These are phyloP conservation scores for Zhuliangozyma blackwelliae DNA, from an alignment of 1,139 yeast species.

Conservation along the genomic window DNA sequence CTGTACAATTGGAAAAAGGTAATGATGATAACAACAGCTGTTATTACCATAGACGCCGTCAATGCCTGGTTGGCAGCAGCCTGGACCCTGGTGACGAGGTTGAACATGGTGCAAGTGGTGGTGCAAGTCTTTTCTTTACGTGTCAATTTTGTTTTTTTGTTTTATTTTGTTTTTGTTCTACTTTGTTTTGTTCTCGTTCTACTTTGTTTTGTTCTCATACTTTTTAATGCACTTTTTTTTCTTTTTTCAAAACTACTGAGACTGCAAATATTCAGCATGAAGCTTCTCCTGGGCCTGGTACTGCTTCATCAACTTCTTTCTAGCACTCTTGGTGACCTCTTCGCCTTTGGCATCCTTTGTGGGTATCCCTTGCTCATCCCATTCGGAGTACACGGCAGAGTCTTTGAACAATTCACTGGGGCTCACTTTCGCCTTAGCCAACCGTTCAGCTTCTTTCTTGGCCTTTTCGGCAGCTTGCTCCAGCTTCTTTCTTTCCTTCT, in stretches of 20 bases:
- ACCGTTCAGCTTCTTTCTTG: slow-evolving; percentile 60
- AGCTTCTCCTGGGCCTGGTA: slow-evolving; percentile 79
- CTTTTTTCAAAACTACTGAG: background rate
- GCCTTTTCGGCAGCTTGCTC: slow-evolving; percentile 41
- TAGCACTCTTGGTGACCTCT: slow-evolving; percentile 82
- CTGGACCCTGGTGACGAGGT: slow-evolving; percentile 43
- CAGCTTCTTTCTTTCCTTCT: slow-evolving; percentile 38
- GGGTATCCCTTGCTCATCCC: slow-evolving; percentile 88
- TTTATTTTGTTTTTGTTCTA: no score
- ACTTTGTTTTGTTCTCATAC: background rate
- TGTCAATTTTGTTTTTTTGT: no score
- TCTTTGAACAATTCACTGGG: slow-evolving; percentile 74
- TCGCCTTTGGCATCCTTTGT: slow-evolving; percentile 72
- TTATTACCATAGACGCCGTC: slow-evolving; percentile 46
- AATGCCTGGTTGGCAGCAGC: slow-evolving; percentile 53
- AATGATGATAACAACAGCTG: slow-evolving; percentile 42
- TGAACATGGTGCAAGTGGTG: slow-evolving; percentile 27
- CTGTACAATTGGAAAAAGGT: slow-evolving; percentile 48
- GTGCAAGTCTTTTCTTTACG: background rate
- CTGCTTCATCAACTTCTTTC: slow-evolving; percentile 75
- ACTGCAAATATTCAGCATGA: slow-evolving; percentile 56
- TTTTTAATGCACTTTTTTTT: no score
- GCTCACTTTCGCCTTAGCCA: slow-evolving; percentile 62
- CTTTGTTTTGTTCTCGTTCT: no score
- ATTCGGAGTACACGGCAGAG: slow-evolving; percentile 53